phyloP scores from a whole-genome alignment of 2,329 filamentous ascomycete genomes.

The Colletotrichum echinochloae region DNA sequence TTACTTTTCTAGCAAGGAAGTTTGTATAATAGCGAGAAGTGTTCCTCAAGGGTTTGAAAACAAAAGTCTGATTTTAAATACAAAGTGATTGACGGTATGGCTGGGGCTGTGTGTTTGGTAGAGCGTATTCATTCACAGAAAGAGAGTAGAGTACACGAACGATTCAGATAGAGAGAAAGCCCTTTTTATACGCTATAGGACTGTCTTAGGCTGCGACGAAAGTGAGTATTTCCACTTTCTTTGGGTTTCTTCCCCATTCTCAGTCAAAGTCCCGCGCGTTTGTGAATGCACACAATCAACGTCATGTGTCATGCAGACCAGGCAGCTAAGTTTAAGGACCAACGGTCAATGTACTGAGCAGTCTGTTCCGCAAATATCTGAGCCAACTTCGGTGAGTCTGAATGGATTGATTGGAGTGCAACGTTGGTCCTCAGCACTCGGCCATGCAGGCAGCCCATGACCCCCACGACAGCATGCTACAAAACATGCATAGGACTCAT shows the following conservation, averaged over 20 bases:
- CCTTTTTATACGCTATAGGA: neutral
- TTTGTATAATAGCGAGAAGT: too few relatives aligned
- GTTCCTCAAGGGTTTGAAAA: neutral
- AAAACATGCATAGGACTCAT: neutral
- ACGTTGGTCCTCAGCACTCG: too few relatives aligned
- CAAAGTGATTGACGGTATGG: neutral
- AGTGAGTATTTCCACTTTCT: neutral
- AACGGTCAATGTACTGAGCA: too few relatives aligned
- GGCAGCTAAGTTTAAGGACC: neutral
- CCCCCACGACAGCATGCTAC: too few relatives aligned
- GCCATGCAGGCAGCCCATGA: neutral
- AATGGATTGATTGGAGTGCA: neutral
- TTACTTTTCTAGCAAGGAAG: fast-evolving
- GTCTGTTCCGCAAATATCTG: neutral
- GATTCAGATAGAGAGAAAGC: too few relatives aligned
- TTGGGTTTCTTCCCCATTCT: neutral
- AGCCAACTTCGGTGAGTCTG: neutral
- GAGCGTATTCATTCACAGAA: neutral
- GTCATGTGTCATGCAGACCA: neutral
- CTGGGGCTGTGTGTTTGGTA: neutral
- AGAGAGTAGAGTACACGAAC: neutral
- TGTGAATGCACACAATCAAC: too few relatives aligned
- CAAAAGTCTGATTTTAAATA: too few relatives aligned
- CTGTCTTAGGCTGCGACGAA: neutral
- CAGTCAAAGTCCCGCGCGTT: neutral